Conservation (phyloP, 495 filamentous ascomycete species). For the Annulohypoxylon nitens region DNA sequence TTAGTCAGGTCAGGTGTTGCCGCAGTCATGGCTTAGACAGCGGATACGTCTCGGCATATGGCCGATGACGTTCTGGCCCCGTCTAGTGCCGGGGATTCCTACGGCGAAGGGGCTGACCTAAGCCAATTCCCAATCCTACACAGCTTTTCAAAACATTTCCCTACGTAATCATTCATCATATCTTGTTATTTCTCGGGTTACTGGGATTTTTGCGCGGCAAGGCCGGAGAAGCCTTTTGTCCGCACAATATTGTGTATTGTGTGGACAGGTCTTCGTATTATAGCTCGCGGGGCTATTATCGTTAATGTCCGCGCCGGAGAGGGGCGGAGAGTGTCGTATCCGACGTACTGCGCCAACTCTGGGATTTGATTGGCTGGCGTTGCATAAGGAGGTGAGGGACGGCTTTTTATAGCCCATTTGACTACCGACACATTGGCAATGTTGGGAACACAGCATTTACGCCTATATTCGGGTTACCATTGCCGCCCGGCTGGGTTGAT, state of each 20-base stretch:
- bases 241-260: not conserved
- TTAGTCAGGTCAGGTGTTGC: not conserved
- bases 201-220: not conserved
- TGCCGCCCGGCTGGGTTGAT: not conserved
- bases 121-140: not conserved
- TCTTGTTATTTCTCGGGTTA: not conserved
- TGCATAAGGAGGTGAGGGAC: not conserved
- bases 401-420: not conserved
- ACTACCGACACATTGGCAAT: not conserved
- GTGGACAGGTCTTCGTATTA: not conserved
- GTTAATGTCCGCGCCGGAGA: not conserved
- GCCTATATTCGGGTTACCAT: not conserved
- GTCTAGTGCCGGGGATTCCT: not conserved
- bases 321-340: not conserved
- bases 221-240: not conserved
- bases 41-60: not conserved
- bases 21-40: not conserved
- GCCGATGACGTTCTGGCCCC: constrained; percentile 5
- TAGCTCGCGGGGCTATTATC: not conserved
- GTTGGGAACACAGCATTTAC: not conserved
- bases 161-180: not conserved
- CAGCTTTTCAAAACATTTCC: not conserved
- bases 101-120: constrained; percentile 12
- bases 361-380: not conserved
- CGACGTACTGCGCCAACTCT: not conserved